A percentile compares a stretch with the other conserved stretches of the same genome.
phyloP scores from a whole-genome alignment of 768 basidiomycete genomes.

The Arthromyces matolae region DNA sequence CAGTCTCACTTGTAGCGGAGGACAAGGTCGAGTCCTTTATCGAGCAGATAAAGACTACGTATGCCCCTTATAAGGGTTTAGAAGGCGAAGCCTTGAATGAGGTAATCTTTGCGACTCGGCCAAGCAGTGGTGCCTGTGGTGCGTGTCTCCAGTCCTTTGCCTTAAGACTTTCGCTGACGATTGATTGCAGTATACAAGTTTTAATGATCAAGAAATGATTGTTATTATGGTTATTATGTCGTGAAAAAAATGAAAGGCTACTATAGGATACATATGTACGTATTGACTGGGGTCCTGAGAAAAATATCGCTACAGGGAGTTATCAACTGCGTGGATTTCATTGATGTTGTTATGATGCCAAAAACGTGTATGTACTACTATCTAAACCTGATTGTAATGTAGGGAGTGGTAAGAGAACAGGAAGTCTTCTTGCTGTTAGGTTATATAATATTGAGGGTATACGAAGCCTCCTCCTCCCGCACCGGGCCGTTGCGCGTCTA shows the following conservation, averaged over 20 bases:
- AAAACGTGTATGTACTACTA: background rate
- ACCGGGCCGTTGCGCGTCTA: background rate
- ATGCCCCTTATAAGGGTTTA: slow-evolving; percentile 60
- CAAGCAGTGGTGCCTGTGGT: slow-evolving; percentile 79
- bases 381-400: background rate
- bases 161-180: background rate
- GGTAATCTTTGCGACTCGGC: slow-evolving; percentile 79
- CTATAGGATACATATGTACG: background rate
- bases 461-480: background rate
- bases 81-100: slow-evolving; percentile 55
- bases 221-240: too few relatives aligned
- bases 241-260: too few relatives aligned
- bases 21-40: slow-evolving; percentile 62
- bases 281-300: too few relatives aligned
- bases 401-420: background rate
- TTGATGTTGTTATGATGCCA: too few relatives aligned
- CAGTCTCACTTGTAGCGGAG: slow-evolving; percentile 75
- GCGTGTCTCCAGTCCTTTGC: background rate
- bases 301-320: too few relatives aligned
- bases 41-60: slow-evolving; percentile 50
- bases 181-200: slow-evolving; percentile 3
- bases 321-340: too few relatives aligned
- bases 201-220: background rate
- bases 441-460: background rate
- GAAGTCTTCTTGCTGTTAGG: background rate